A percentile compares a stretch with the other conserved stretches of the same genome.
These are phyloP conservation scores for Penicillium occitanis DNA, from an alignment of 2,329 filamentous ascomycete species.

Conservation along the genomic window DNA sequence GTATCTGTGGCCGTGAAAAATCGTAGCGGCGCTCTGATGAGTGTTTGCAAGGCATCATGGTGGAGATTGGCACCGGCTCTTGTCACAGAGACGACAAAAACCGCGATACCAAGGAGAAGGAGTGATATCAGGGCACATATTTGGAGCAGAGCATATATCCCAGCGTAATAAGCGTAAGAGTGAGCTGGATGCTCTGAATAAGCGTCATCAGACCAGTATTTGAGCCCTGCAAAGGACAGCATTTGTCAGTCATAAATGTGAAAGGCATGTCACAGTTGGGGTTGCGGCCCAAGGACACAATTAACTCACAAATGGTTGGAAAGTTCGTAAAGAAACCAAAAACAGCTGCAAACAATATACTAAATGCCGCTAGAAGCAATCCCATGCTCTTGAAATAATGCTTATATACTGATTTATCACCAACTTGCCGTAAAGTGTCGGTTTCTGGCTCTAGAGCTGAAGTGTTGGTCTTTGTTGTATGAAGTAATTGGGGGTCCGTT, in stretches of 20 bases:
- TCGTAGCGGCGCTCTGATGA: slow-evolving; percentile 38
- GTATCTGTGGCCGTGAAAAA: slow-evolving; percentile 45
- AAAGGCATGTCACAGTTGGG: background rate
- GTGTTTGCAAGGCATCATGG: slow-evolving; percentile 23
- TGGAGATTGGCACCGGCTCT: slow-evolving; percentile 29
- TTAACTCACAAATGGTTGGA: slow-evolving; percentile 29
- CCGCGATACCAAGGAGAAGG: slow-evolving; percentile 23
- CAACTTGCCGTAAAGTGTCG: slow-evolving; percentile 38
- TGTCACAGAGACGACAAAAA: slow-evolving; percentile 26
- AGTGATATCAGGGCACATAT: slow-evolving; percentile 27
- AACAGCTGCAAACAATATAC: slow-evolving; percentile 25
- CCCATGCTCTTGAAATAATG: slow-evolving; percentile 29
- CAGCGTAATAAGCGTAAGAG: slow-evolving; percentile 28
- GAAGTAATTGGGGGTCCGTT: background rate
- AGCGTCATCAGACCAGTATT: slow-evolving; percentile 29
- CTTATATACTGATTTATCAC: slow-evolving; percentile 29
- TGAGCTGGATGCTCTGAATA: slow-evolving; percentile 24
- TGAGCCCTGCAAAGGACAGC: slow-evolving; percentile 1
- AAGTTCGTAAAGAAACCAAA: slow-evolving; percentile 31
- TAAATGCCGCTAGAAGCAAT: slow-evolving; percentile 20
- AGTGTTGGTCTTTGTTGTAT: background rate
- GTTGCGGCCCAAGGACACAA: background rate
- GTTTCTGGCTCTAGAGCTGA: slow-evolving; percentile 20
- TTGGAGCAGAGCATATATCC: slow-evolving; percentile 31
- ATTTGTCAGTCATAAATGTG: background rate